Percentiles rank a stretch among this genome's conserved stretches.
These are phyloP conservation scores for Alternaria novae-zelandiae DNA, from an alignment of 2,329 filamentous ascomycete genomes.

Conservation along the genomic window DNA sequence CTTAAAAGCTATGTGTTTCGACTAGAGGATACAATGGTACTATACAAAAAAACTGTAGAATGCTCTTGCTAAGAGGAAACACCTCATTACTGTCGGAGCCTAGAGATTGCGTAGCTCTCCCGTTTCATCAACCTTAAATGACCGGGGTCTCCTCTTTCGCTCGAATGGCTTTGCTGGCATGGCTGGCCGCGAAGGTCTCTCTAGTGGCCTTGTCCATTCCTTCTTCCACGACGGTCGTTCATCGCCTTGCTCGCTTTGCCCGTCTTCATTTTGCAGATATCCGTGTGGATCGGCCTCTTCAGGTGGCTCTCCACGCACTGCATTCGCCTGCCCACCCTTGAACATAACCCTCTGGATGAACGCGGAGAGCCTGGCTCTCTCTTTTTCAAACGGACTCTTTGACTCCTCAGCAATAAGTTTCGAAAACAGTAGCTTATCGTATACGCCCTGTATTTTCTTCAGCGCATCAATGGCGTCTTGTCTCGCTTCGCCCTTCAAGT, in stretches of 20 bases:
- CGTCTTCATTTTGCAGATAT: constrained; percentile 8
- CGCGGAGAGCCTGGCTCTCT: constrained; percentile 32
- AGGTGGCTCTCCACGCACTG: neutral
- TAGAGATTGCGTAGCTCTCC: constrained; percentile 2
- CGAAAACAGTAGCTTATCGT: constrained; percentile 38
- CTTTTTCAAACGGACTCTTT: constrained; percentile 34
- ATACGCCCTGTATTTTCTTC: constrained; percentile 36
- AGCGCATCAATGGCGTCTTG: constrained; percentile 36
- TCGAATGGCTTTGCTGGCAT: neutral
- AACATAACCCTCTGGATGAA: constrained; percentile 33
- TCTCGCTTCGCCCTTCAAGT: constrained; percentile 24
- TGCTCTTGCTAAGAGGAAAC: neutral
- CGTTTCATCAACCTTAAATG: neutral
- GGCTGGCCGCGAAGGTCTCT: constrained; percentile 5
- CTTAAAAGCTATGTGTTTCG: neutral
- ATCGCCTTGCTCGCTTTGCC: neutral
- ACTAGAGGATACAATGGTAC: constrained; percentile 2
- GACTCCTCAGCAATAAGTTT: constrained; percentile 40
- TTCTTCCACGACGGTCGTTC: constrained; percentile 19
- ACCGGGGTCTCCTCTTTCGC: neutral
- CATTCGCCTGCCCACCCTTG: constrained; percentile 6
- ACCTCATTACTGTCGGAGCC: neutral
- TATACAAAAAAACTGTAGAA: constrained; percentile 4
- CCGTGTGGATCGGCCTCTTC: constrained; percentile 21
- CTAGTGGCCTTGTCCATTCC: constrained; percentile 18